phyloP scores from a whole-genome alignment of 805 yeast species.

The Teunomyces atbi region DNA sequence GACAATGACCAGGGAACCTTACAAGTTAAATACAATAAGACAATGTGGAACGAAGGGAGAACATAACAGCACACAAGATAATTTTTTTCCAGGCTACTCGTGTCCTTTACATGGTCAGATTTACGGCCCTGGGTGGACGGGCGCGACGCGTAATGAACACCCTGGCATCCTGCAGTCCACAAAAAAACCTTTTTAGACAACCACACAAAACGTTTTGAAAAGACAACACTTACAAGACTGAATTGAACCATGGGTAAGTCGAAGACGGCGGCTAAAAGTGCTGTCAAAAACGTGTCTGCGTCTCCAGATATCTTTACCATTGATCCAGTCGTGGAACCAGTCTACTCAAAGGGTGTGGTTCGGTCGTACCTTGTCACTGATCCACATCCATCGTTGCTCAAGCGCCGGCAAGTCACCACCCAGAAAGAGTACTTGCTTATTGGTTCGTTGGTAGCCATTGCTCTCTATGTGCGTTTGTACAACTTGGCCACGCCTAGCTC shows the following conservation, averaged over 20 bases:
- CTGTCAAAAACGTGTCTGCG: slow-evolving; percentile 9
- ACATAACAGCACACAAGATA: no score
- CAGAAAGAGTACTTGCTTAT: slow-evolving; percentile 24
- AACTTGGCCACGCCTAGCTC: slow-evolving; percentile 67
- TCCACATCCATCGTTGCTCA: slow-evolving; percentile 41
- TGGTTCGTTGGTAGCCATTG: slow-evolving; percentile 44
- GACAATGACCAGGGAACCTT: no score
- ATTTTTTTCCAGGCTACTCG: not conserved
- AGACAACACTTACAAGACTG: not conserved
- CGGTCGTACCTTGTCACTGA: slow-evolving; percentile 57
- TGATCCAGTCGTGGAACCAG: slow-evolving; percentile 41
- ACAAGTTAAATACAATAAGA: no score
- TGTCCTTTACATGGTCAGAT: not conserved
- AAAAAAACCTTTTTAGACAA: not conserved
- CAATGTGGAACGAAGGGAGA: no score
- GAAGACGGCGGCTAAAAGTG: slow-evolving; percentile 10
- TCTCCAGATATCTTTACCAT: slow-evolving; percentile 15
- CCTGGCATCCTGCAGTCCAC: slow-evolving; percentile 7
- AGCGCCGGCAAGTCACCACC: slow-evolving; percentile 19
- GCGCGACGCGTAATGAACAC: slow-evolving; percentile 5
- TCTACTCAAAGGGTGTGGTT: slow-evolving; percentile 44
- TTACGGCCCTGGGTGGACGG: not conserved
- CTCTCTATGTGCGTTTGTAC: slow-evolving; percentile 59
- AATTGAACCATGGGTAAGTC: slow-evolving; percentile 10
- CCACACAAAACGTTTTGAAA: not conserved